Percentiles rank a stretch among this genome's conserved stretches.
Evolutionary conservation across 805 yeast genomes (phyloP).

Genomic region (Candida railenensis): DNA sequence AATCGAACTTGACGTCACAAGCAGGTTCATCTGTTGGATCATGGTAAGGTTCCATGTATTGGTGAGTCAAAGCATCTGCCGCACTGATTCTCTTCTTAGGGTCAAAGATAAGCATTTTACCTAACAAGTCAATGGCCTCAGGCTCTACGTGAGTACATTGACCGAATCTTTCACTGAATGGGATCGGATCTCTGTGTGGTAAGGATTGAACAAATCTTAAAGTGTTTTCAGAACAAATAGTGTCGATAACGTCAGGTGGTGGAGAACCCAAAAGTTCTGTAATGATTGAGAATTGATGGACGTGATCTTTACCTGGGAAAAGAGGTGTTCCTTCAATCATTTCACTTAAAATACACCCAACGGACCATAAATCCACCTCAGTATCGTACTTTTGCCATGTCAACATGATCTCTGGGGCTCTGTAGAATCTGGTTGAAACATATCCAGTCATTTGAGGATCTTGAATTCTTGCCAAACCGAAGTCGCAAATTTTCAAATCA

Average conservation of each 20-base stretch:
- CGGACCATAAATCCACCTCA: slow-evolving; percentile 97
- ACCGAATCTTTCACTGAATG: slow-evolving; percentile 78
- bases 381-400: slow-evolving; percentile 98
- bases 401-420: slow-evolving; percentile 98
- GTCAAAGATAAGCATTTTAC: slow-evolving; percentile 90
- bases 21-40: slow-evolving; percentile 97
- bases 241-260: slow-evolving; percentile 91
- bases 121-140: slow-evolving; percentile 83
- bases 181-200: slow-evolving; percentile 91
- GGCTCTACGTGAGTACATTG: slow-evolving; percentile 63
- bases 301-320: slow-evolving; percentile 98
- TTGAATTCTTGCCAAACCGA: slow-evolving; percentile 94
- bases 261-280: slow-evolving; percentile 97
- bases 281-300: slow-evolving; percentile 94
- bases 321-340: slow-evolving; percentile 97
- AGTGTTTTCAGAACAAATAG: slow-evolving; percentile 95
- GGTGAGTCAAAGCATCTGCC: slow-evolving; percentile 83
- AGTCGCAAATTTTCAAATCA: slow-evolving; percentile 88
- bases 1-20: slow-evolving; percentile 89
- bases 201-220: slow-evolving; percentile 89
- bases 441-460: slow-evolving; percentile 99
- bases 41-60: slow-evolving; percentile 91
- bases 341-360: slow-evolving; percentile 95
- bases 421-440: slow-evolving; percentile 90
- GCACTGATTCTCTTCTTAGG: slow-evolving; percentile 94